A percentile compares a stretch with the other conserved stretches of the same genome.
Conservation (phyloP, 2,329 filamentous ascomycete species). For the Claviceps sp. region DNA sequence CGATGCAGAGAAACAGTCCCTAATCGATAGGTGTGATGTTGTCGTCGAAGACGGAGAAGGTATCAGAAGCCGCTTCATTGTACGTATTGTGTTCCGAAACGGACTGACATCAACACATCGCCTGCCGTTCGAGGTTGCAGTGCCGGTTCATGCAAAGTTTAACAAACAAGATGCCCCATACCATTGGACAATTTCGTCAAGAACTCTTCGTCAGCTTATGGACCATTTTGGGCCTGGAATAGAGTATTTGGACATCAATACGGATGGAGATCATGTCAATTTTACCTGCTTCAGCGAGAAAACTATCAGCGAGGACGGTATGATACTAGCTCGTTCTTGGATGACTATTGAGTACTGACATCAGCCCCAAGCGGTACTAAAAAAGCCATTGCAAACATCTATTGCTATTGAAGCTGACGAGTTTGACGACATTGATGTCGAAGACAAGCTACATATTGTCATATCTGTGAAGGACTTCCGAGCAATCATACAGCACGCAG, state of each 20-base stretch:
- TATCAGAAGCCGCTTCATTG: conserved; percentile 59
- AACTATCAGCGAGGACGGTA: conserved; percentile 47
- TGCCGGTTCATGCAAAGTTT: conserved; percentile 68
- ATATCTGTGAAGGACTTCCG: conserved; percentile 77
- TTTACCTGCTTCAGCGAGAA: conserved; percentile 78
- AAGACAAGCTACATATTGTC: conserved; percentile 64
- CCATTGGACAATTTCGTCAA: conserved; percentile 59
- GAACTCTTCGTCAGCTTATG: conserved; percentile 59
- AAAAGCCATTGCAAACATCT: conserved; percentile 68
- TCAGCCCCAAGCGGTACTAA: conserved; percentile 48
- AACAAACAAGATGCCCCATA: conserved; percentile 52
- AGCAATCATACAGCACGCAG: conserved; percentile 63
- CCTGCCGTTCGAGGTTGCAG: conserved; percentile 58
- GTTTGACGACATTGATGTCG: conserved; percentile 61
- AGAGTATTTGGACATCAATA: conserved; percentile 68
- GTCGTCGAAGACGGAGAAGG: conserved; percentile 57
- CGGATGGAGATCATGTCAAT: conserved; percentile 58
- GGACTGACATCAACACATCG: conserved; percentile 67
- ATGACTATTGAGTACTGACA: not conserved
- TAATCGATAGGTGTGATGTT: conserved; percentile 63
- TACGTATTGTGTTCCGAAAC: conserved; percentile 62
- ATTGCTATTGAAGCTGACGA: conserved; percentile 65
- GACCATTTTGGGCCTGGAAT: conserved; percentile 72
- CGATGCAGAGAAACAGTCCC: conserved; percentile 50
- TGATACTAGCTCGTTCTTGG: conserved; percentile 5